phyloP scores from a whole-genome alignment of 345 rosid genomes.

The Moricandia moricandioides region DNA sequence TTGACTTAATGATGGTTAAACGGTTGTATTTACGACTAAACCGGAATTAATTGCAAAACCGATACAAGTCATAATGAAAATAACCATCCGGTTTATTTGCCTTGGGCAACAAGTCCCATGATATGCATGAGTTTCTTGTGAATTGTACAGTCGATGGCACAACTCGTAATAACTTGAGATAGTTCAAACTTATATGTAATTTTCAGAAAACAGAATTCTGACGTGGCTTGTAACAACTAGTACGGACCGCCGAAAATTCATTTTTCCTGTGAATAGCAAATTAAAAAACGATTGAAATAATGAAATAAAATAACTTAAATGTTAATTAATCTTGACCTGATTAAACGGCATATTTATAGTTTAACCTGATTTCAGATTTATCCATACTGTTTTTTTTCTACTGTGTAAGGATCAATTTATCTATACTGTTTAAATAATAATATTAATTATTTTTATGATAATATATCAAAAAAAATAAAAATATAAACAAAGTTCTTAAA shows the following conservation, averaged over 20 bases:
- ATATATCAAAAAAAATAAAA: too few species aligned
- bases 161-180: neutral
- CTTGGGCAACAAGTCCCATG: slow-evolving; percentile 24
- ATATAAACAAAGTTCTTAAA: too few species aligned
- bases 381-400: neutral
- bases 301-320: neutral
- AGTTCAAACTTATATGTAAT: neutral
- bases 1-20: neutral
- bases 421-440: neutral
- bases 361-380: neutral
- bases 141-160: slow-evolving; percentile 1
- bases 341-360: neutral
- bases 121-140: slow-evolving; percentile 29
- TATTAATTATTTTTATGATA: too few species aligned
- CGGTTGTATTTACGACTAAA: neutral
- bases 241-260: neutral
- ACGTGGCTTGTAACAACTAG: slow-evolving; percentile 31
- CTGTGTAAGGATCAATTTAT: neutral
- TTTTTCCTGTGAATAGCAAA: neutral
- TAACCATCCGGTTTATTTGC: slow-evolving; percentile 9
- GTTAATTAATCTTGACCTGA: neutral
- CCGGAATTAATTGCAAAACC: slow-evolving; percentile 7
- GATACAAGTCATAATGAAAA: neutral
- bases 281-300: too few species aligned
- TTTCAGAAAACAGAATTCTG: neutral